Conservation (phyloP, 2,329 filamentous ascomycete genomes). For the Myriosclerotinia curreyana region DNA sequence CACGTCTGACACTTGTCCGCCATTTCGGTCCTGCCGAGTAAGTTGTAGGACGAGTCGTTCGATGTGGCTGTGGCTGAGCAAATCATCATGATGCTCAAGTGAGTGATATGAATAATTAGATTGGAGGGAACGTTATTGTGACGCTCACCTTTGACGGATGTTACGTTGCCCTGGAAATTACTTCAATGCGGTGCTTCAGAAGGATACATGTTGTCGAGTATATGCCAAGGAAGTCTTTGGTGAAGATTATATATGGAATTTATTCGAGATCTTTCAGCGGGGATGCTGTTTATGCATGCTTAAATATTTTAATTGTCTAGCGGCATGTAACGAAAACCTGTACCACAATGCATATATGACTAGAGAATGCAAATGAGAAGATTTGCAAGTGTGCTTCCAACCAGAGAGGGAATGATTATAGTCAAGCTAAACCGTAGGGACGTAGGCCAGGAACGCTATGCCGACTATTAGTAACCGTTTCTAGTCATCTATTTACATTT, state of each 20-base stretch:
- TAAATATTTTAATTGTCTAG: background rate
- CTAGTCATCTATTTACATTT: background rate
- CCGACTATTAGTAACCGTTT: too few relatives aligned
- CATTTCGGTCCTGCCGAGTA: slow-evolving; percentile 8
- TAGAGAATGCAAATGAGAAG: background rate
- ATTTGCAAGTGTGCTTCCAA: background rate
- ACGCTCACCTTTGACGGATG: slow-evolving; percentile 6
- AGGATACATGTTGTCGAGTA: background rate
- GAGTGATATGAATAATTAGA: background rate
- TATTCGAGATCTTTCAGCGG: background rate
- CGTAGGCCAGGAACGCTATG: too few relatives aligned
- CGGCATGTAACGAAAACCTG: background rate
- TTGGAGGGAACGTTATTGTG: slow-evolving; percentile 1
- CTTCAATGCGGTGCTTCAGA: background rate
- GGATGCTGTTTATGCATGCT: background rate
- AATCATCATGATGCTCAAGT: background rate
- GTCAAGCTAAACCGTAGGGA: too few relatives aligned
- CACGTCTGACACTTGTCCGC: background rate
- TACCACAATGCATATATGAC: background rate
- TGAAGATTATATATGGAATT: background rate
- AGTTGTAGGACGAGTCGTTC: background rate
- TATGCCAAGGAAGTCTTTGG: background rate
- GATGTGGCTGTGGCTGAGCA: slow-evolving; percentile 13
- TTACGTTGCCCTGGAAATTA: slow-evolving; percentile 7
- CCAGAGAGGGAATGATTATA: background rate